These are phyloP conservation scores for Kalanchoe fedtschenkoi DNA, from an alignment of 164 flowering plant genomes.

Conservation along the genomic window DNA sequence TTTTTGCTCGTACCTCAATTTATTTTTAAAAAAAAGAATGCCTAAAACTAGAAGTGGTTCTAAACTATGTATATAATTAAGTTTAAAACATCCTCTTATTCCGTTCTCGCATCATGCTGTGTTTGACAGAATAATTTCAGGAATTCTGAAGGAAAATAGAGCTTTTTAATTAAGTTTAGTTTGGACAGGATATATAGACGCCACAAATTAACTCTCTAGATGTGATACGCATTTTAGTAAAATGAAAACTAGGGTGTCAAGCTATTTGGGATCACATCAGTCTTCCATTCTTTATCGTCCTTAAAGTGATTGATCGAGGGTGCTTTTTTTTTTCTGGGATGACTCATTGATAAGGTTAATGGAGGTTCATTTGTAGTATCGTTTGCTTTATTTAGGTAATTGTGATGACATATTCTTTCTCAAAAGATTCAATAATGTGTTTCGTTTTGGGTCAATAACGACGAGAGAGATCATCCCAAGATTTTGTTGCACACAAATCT, in stretches of 20 bases:
- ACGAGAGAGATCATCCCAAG: conserved; percentile 6
- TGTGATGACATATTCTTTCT: background rate
- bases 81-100: too few species aligned
- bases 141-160: too few species aligned
- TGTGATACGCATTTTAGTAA: too few species aligned
- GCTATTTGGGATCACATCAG: background rate
- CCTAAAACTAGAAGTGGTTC: too few species aligned
- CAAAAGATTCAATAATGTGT: conserved; percentile 4
- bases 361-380: conserved; percentile 4
- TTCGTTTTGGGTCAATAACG: conserved; percentile 2
- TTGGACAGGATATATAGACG: too few species aligned
- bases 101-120: too few species aligned
- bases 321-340: background rate
- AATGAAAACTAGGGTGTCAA: background rate
- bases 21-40: too few species aligned
- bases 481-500: background rate
- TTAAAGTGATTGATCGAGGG: background rate
- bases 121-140: too few species aligned
- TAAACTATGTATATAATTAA: too few species aligned
- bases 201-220: too few species aligned
- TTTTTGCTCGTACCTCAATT: too few species aligned
- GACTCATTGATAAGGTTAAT: conserved; percentile 4
- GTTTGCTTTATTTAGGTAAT: background rate
- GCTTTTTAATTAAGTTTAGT: too few species aligned
- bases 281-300: background rate